A percentile compares a stretch with the other conserved stretches of the same genome.
Conservation (phyloP, 106 monocot species). For the Acanthochlamys bracteata region DNA sequence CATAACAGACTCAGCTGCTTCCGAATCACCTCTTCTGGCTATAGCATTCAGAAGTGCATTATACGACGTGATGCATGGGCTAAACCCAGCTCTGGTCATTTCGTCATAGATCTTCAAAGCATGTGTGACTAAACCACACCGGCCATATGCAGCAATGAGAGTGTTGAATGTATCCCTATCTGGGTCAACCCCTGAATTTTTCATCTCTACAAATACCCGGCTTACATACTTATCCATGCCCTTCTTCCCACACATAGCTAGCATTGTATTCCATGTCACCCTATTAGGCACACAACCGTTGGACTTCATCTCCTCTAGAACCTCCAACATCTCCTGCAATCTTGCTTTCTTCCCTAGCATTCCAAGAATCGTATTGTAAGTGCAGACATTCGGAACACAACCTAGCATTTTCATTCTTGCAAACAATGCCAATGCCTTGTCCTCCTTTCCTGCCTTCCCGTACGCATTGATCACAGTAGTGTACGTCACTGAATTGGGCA, state of each 20-base stretch:
- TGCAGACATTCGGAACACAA: slow-evolving; percentile 69
- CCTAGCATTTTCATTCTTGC: slow-evolving; percentile 53
- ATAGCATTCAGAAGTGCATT: slow-evolving; percentile 84
- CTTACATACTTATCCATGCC: slow-evolving; percentile 60
- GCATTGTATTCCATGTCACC: slow-evolving; percentile 83
- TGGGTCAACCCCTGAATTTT: slow-evolving; percentile 58
- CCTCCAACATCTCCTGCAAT: slow-evolving; percentile 50
- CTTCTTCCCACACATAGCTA: slow-evolving; percentile 76
- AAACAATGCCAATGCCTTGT: slow-evolving; percentile 60
- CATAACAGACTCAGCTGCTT: slow-evolving; percentile 61
- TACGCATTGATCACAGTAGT: slow-evolving; percentile 79
- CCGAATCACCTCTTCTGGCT: slow-evolving; percentile 73
- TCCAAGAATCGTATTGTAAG: slow-evolving; percentile 77
- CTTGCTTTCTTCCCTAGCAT: slow-evolving; percentile 77
- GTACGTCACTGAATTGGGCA: slow-evolving; percentile 79
- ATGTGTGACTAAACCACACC: slow-evolving; percentile 47
- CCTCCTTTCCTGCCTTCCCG: slow-evolving; percentile 54
- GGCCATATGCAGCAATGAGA: slow-evolving; percentile 73
- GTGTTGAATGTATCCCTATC: slow-evolving; percentile 84
- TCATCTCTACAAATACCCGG: slow-evolving; percentile 71
- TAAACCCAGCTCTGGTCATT: slow-evolving; percentile 58
- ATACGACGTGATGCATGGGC: slow-evolving; percentile 59
- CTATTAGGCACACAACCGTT: slow-evolving; percentile 75
- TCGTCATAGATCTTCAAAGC: slow-evolving; percentile 70
- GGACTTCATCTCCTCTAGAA: slow-evolving; percentile 67